Percentiles rank a stretch among this genome's conserved stretches.
Conservation (phyloP, 352 stramenopile species). For the Blastocystis sp. region DNA sequence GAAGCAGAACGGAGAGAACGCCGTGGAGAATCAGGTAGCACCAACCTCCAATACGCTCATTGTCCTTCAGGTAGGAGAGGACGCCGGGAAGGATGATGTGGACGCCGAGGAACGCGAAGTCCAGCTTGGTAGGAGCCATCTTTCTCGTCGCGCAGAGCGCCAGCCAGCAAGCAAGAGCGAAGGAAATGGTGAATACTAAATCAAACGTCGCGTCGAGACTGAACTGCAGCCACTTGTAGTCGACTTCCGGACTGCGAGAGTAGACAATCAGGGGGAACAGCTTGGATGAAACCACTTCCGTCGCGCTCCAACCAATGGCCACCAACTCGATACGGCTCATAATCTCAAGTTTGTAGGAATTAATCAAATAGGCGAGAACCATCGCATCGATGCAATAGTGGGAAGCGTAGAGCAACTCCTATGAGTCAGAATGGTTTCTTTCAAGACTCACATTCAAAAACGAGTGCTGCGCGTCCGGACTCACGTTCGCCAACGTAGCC, state of each 20-base stretch:
- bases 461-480: not conserved
- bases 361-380: not conserved
- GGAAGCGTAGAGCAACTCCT: conserved; percentile 1
- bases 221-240: conserved; percentile 37
- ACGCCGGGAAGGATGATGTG: not conserved
- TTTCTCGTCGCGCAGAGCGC: not conserved
- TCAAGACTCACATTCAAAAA: not conserved
- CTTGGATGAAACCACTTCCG: not conserved
- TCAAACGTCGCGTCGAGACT: not conserved
- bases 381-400: not conserved
- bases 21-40: not conserved
- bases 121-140: not conserved
- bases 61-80: not conserved
- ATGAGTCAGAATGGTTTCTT: not conserved
- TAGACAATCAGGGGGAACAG: not conserved
- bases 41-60: not conserved
- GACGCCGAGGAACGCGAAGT: not conserved
- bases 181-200: not conserved
- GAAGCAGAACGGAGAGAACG: not conserved
- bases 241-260: not conserved
- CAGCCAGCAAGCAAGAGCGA: not conserved
- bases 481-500: conserved; percentile 2
- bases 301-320: not conserved
- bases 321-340: conserved; percentile 1
- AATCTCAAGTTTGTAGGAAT: conserved; percentile 1